These are phyloP conservation scores for Colletotrichum sp. DNA, from an alignment of 2,329 filamentous ascomycete species.

Conservation along the genomic window DNA sequence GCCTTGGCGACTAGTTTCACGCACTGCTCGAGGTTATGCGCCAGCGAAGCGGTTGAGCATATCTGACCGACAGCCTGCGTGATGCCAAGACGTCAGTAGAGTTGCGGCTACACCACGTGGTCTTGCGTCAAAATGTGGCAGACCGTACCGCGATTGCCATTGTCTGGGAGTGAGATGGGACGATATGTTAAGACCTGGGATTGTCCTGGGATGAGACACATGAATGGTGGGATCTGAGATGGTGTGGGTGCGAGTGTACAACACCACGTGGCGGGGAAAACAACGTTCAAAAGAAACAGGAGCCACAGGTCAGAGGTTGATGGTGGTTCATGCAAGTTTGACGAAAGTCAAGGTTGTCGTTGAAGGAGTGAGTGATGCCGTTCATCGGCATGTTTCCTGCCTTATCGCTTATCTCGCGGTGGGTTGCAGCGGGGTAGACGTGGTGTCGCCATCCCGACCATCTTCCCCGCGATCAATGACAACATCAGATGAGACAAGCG, in stretches of 20 bases:
- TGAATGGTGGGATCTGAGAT: not conserved
- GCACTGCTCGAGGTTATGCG: conserved; percentile 82
- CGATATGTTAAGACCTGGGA: not conserved
- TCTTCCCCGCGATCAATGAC: not conserved
- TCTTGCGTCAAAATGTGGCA: not conserved
- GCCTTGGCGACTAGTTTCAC: conserved; percentile 74
- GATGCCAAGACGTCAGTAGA: not conserved
- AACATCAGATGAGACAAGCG: not conserved
- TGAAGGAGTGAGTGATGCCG: not conserved
- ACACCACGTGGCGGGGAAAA: not conserved
- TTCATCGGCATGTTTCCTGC: not conserved
- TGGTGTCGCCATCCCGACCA: not conserved
- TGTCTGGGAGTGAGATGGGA: not conserved
- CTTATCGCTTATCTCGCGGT: conserved; percentile 17
- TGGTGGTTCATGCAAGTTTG: not conserved
- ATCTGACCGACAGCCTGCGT: conserved; percentile 85
- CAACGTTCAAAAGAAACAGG: too few relatives aligned
- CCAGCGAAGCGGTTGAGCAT: conserved; percentile 80
- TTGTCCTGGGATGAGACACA: not conserved
- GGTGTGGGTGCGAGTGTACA: not conserved
- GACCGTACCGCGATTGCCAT: conserved; percentile 34
- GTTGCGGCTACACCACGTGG: not conserved
- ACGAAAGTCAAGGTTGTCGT: not conserved
- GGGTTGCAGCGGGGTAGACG: conserved; percentile 15
- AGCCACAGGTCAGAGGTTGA: not conserved